Percentiles rank a stretch among this genome's conserved stretches.
phyloP scores from a whole-genome alignment of 176 grass and related monocot species.

The Hordeum vulgare region MorexV3_pseudomolecules_assembly NC_058522.1:404405213-404405712 shows the following conservation, averaged over 20 bases:
- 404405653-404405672: background rate
- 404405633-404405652: background rate
- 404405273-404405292: background rate
- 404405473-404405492: background rate
- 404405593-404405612: background rate
- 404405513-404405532: background rate
- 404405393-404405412: constrained; percentile 5
- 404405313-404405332: constrained; percentile 14
- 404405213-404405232: background rate
- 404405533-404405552: background rate
- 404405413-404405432: background rate
- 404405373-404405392: background rate
- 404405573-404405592: background rate
- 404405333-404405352: constrained; percentile 4
- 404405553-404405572: background rate
- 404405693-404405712: constrained; percentile 36
- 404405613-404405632: background rate
- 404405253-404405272: constrained; percentile 1
- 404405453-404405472: background rate
- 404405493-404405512: background rate
- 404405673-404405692: constrained; percentile 25
- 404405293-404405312: constrained; percentile 18
- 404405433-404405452: background rate
- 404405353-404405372: background rate
- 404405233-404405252: background rate